Evolutionary conservation across 2,329 filamentous ascomycete species (phyloP), one percentile per base, ranked within the genome.

Genomic region (Colletotrichum sojae): DNA sequence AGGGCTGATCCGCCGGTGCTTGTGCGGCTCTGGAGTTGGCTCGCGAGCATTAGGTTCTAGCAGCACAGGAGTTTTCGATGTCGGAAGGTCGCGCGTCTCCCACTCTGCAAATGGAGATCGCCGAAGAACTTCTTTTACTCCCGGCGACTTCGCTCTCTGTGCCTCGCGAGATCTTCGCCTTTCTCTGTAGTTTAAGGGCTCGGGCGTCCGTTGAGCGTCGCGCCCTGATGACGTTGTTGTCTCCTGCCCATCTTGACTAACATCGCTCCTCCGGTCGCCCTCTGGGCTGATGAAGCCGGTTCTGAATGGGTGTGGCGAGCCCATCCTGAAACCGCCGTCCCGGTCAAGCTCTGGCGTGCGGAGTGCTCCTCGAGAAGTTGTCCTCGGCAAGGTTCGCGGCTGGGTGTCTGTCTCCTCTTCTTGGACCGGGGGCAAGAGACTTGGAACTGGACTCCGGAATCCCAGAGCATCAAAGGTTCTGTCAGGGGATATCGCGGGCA

Each of bases 261-360:
- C 84, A 27, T 86, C 88, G 76, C 88, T 90, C 73, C 90, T 88
- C 51, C 85, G 83, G 56, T 81, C 78, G 10, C 49, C 27, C 36
- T 77, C 74, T 36, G 81, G 78, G 20, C 81, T 76, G 13, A 78
- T 76, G 15, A 76, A 71, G 1, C 74, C 66, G 58, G 77, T 76
- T 71, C 76, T 77, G 59, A 79, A 78, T 46, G 80, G 76, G 49
- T 78, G 79, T 15, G 86, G 82, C 2, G 86, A 85, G 53, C 82
- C 84, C 5, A 82, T 76, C 25, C 79, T 79, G 70, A 87, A 83
- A 0, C 83, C 85, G 70, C 85, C 87, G 72, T 89, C 86, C 49
- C 86, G 78, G 72, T 84, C 85, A 40, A 75, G 63, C 15, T 85
- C 82, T 8, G 78, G 74, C 39, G 75, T 76, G 2, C 73, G 71